A percentile compares a stretch with the other conserved stretches of the same genome.
phyloP scores from a whole-genome alignment of 23 red algal species.

The Gracilaria gracilis region DNA sequence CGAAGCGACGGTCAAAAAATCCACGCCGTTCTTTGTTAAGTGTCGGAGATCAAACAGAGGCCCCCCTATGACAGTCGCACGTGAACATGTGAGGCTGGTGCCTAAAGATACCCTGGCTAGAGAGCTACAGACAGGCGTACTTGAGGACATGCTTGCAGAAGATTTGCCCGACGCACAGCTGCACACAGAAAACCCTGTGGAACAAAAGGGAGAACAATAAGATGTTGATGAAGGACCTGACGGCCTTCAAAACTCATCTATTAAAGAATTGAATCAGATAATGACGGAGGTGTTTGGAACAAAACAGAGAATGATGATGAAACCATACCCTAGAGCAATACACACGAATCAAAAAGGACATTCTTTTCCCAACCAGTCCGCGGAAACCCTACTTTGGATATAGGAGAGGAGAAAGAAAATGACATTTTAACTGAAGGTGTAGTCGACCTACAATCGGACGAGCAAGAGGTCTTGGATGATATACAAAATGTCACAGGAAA shows the following conservation, averaged over 20 bases:
- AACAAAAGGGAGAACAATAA: too few species aligned
- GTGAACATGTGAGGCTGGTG: slow-evolving; percentile 23
- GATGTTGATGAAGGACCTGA: neutral
- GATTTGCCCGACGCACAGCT: neutral
- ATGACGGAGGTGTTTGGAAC: slow-evolving; percentile 15
- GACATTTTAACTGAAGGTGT: neutral
- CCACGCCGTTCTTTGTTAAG: slow-evolving; percentile 21
- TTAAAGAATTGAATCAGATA: too few species aligned
- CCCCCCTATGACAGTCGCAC: slow-evolving; percentile 35
- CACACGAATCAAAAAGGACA: neutral
- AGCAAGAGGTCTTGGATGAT: slow-evolving; percentile 39
- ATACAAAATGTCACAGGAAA: slow-evolving; percentile 22
- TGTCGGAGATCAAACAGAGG: too few species aligned
- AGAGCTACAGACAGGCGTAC: too few species aligned
- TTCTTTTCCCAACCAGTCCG: slow-evolving; percentile 13
- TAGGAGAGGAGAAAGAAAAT: neutral
- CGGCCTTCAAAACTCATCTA: too few species aligned
- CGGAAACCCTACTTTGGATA: slow-evolving; percentile 19
- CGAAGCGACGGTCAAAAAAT: slow-evolving; percentile 5
- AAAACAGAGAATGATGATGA: slow-evolving; percentile 40
- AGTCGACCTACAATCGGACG: slow-evolving; percentile 41
- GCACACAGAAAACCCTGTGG: neutral
- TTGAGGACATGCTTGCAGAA: slow-evolving; percentile 40
- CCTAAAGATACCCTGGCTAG: slow-evolving; percentile 2
- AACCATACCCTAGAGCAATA: neutral